Evolutionary conservation across 306 rosid genomes (phyloP).

Genomic region (Datisca glomerata): DNA sequence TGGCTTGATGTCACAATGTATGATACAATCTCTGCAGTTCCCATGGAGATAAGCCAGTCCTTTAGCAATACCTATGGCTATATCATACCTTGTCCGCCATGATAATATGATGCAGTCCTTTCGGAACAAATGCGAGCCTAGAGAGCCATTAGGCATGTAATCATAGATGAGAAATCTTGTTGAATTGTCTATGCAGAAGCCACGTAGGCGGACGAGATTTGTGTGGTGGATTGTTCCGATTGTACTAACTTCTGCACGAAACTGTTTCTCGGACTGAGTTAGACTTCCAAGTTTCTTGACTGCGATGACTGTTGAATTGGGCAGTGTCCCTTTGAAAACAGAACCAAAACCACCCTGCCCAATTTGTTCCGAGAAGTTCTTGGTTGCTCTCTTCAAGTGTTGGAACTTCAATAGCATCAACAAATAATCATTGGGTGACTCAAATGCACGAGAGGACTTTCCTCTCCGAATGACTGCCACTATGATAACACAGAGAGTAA

Average conservation of each 20-base stretch:
- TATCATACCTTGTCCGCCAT: constrained; percentile 26
- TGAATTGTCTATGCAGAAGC: constrained; percentile 22
- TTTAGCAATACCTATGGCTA: constrained; percentile 27
- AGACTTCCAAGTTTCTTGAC: constrained; percentile 29
- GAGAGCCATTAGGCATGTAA: constrained; percentile 29
- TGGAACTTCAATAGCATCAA: constrained; percentile 17
- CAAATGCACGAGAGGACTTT: not conserved
- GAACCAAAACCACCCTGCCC: constrained; percentile 38
- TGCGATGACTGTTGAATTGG: constrained; percentile 16
- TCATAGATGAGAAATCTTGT: constrained; percentile 27
- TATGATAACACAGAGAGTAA: not conserved
- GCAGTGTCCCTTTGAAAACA: constrained; percentile 27
- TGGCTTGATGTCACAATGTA: constrained; percentile 39
- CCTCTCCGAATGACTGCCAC: not conserved
- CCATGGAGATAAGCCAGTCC: constrained; percentile 34
- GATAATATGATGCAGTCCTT: constrained; percentile 7
- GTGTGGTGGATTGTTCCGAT: constrained; percentile 30
- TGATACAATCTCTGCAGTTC: constrained; percentile 33
- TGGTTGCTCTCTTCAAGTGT: constrained; percentile 22
- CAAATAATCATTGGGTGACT: constrained; percentile 17
- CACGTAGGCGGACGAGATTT: constrained; percentile 27
- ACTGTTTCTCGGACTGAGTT: constrained; percentile 23
- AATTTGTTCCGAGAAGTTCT: constrained; percentile 24
- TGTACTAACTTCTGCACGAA: constrained; percentile 27
- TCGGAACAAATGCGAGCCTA: constrained; percentile 20